Conservation (phyloP, 225 moss, liverwort and hornwort genomes). For the Pseudoscleropodium purum region DNA sequence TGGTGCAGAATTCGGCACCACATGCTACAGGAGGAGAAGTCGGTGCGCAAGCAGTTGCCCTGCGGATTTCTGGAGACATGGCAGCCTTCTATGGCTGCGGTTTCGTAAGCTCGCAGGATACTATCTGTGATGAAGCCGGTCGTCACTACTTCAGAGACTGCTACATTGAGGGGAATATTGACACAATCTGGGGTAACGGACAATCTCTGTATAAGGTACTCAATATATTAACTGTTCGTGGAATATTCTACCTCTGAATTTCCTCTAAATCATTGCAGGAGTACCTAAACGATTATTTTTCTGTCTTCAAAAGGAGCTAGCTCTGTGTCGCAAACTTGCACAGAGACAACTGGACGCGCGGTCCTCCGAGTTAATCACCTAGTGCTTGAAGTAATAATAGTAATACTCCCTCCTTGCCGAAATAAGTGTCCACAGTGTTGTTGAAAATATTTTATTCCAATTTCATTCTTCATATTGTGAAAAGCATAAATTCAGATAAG, state of each 20-base stretch:
- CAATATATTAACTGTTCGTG: not conserved
- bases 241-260: not conserved
- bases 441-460: not conserved
- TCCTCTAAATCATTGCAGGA: not conserved
- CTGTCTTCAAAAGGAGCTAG: not conserved
- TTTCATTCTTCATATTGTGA: not conserved
- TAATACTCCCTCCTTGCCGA: not conserved
- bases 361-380: not conserved
- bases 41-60: constrained; percentile 50
- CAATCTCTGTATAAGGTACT: constrained; percentile 40
- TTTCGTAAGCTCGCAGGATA: constrained; percentile 44
- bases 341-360: not conserved
- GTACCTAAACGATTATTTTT: not conserved
- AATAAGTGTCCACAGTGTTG: not conserved
- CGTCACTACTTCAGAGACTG: constrained; percentile 50
- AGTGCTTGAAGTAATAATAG: not conserved
- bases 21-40: constrained; percentile 29
- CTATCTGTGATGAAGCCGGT: constrained; percentile 37
- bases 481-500: not conserved
- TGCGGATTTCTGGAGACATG: constrained; percentile 38
- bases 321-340: not conserved
- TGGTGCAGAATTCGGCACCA: constrained; percentile 44
- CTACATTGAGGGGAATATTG: constrained; percentile 45
- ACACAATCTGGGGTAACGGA: constrained; percentile 49
- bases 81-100: constrained; percentile 48